phyloP scores from a whole-genome alignment of 1,284 basidiomycete species.

The Caloboletus firmus region DNA sequence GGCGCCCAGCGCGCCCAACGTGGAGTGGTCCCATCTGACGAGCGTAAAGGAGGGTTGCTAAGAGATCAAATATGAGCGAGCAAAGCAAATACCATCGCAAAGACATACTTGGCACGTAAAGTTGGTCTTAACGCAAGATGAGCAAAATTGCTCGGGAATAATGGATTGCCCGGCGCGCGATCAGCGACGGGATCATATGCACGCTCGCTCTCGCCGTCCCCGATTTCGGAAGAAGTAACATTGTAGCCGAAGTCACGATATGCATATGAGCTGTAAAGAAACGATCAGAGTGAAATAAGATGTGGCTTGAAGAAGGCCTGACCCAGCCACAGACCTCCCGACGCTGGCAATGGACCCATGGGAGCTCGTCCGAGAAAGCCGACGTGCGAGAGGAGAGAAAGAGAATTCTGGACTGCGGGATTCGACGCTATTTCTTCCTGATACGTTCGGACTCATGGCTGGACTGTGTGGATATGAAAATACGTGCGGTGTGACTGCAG shows the following conservation, averaged over 20 bases:
- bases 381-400: conserved; percentile 19
- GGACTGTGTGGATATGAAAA: conserved; percentile 31
- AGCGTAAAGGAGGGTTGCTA: conserved; percentile 30
- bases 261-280: conserved; percentile 14
- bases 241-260: conserved; percentile 16
- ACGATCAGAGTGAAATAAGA: not conserved
- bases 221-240: conserved; percentile 24
- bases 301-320: not conserved
- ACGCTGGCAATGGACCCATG: conserved; percentile 29
- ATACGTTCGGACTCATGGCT: conserved; percentile 6
- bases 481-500: conserved; percentile 21
- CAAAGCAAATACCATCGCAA: not conserved
- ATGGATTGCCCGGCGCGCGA: conserved; percentile 57
- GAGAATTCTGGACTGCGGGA: conserved; percentile 22
- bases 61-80: not conserved
- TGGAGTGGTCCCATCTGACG: conserved; percentile 12
- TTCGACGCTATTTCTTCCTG: conserved; percentile 28
- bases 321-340: conserved; percentile 25
- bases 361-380: conserved; percentile 29
- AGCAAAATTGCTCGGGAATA: conserved; percentile 69
- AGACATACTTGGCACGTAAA: conserved; percentile 51
- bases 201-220: conserved; percentile 30
- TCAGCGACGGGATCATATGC: conserved; percentile 48
- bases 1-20: conserved; percentile 32
- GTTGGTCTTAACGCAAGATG: conserved; percentile 58